These are phyloP conservation scores for Lentinus brumalis DNA, from an alignment of 768 basidiomycete genomes.

Conservation along the genomic window DNA sequence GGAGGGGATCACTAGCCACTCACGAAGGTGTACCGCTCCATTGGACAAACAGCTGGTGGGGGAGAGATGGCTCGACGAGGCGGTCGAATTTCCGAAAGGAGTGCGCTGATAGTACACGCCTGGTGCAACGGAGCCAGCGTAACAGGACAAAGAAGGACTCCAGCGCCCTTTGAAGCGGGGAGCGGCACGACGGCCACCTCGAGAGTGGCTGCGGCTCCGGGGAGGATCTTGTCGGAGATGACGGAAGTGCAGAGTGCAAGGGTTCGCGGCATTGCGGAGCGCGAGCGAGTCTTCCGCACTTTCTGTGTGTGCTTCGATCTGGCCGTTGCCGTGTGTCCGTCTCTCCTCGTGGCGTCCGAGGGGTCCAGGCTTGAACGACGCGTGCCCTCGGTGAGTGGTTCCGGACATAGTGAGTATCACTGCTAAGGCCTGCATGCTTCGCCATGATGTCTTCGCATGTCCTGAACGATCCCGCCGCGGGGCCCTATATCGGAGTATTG, in stretches of 20 bases:
- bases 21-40: slow-evolving; percentile 9
- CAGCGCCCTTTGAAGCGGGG: slow-evolving; percentile 14
- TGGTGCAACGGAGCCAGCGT: neutral
- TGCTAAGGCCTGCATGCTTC: slow-evolving; percentile 7
- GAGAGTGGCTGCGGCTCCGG: neutral
- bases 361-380: slow-evolving; percentile 8
- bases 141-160: neutral
- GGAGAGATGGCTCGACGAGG: slow-evolving; percentile 1
- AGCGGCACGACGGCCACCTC: neutral
- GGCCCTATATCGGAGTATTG: slow-evolving; percentile 2
- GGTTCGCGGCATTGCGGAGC: slow-evolving; percentile 10
- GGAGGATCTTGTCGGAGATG: neutral
- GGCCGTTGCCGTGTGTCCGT: slow-evolving; percentile 10
- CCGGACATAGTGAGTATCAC: slow-evolving; percentile 4
- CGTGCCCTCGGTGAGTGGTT: slow-evolving; percentile 6
- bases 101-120: slow-evolving; percentile 14
- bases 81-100: slow-evolving; percentile 5
- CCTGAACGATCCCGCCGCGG: neutral
- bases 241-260: slow-evolving; percentile 13
- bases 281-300: neutral
- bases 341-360: slow-evolving; percentile 15
- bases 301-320: neutral
- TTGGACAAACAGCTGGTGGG: neutral
- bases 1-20: slow-evolving; percentile 2
- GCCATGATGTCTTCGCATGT: slow-evolving; percentile 16